Conservation (phyloP, 202 grass and related monocot species). For the Dendrocalamus latiflorus region DNA sequence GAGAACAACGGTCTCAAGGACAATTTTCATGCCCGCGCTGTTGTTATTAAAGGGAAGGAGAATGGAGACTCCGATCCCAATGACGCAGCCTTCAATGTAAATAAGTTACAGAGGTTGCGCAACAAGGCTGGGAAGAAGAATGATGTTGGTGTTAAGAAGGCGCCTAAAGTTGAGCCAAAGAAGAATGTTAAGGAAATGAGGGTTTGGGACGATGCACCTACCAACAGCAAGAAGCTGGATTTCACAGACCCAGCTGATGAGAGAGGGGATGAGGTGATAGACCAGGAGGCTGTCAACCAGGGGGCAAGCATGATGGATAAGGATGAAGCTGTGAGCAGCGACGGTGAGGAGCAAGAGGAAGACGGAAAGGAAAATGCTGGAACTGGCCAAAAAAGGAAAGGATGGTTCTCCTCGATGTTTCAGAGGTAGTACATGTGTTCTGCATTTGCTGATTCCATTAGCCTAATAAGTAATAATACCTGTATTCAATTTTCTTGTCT, state of each 20-base stretch:
- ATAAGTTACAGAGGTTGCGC: conserved; percentile 54
- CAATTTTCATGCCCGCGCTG: conserved; percentile 12
- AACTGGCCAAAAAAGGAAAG: conserved; percentile 63
- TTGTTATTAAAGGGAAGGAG: conserved; percentile 56
- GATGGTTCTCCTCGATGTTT: conserved; percentile 88
- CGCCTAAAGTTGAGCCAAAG: background rate
- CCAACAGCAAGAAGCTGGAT: conserved; percentile 57
- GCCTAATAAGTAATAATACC: background rate
- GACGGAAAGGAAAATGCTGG: conserved; percentile 31
- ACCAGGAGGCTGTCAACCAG: conserved; percentile 30
- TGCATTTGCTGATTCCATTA: background rate
- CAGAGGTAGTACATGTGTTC: conserved; percentile 50
- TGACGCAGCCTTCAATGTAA: conserved; percentile 85
- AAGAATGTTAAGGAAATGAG: conserved; percentile 65
- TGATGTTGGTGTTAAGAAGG: background rate
- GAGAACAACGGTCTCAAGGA: conserved; percentile 29
- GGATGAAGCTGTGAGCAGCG: conserved; percentile 69
- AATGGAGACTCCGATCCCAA: conserved; percentile 65
- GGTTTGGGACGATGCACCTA: conserved; percentile 69
- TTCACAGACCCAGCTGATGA: conserved; percentile 71
- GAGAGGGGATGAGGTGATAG: conserved; percentile 63
- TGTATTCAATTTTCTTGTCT: background rate
- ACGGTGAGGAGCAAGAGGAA: conserved; percentile 66
- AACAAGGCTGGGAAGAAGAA: conserved; percentile 46
- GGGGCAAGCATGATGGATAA: conserved; percentile 99